Evolutionary conservation across 139 green algal genomes (phyloP), one percentile per base, ranked within the genome.

Genomic region (Ettlia oleoabundans): DNA sequence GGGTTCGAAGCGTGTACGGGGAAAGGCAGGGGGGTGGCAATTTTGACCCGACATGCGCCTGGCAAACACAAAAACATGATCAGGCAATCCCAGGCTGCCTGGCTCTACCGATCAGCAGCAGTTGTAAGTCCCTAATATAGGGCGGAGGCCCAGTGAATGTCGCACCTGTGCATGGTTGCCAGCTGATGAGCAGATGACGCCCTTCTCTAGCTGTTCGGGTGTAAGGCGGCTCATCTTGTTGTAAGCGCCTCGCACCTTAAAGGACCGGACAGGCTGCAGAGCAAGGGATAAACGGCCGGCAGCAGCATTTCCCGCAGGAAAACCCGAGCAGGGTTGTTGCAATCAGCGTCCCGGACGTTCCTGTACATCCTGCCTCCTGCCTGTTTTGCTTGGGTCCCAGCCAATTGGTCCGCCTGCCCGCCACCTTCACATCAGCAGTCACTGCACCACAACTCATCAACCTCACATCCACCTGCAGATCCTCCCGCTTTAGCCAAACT

Each of bases 161-260:
- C 61, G 18, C 61, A 74, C 61, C 43, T 83, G 96, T 15, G 96
- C 96, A 86, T 99, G 96, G 88, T 99, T 99, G 38, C 96, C 96
- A 4, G 96, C 96, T 0, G 89, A 96, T 38, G 89, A 94, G 86
- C 91, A 96, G 84, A 99, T 97, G 67, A 99, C 95, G 19, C 96
- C 96, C 0, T 88, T 88, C 32, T 80, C 84, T 21, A 94, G 87
- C 78, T 92, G 84, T 82, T 98, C 92, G 2, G 75, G 61, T 0
- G 87, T 88, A 42, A 98, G 87, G 64, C 89, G 88, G 24, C 92
- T 90, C 95, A 98, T 98, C 84, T 95, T 94, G 87, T 97, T 98
- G 91, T 93, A 98, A 7, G 91, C 95, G 18, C 95, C 95, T 1
- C 96, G 86, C 68, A 98, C 87, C 92, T 99, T 99, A 92, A 99